These are phyloP conservation scores for Coriaria nepalensis DNA, from an alignment of 306 rosid species.

Conservation along the genomic window DNA sequence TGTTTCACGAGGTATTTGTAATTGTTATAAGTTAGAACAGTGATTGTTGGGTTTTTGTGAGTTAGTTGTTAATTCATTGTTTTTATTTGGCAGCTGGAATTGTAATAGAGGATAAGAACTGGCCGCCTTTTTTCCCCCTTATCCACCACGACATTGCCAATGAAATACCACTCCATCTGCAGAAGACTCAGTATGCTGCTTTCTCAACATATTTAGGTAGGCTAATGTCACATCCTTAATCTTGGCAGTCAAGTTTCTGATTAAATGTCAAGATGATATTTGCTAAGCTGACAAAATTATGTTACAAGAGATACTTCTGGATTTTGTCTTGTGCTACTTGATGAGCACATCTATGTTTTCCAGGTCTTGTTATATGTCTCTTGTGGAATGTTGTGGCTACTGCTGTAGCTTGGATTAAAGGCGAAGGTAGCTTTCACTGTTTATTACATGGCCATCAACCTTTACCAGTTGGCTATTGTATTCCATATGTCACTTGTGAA, in stretches of 20 bases:
- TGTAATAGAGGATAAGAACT: slow-evolving; percentile 72
- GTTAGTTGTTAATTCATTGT: background rate
- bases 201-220: slow-evolving; percentile 82
- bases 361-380: slow-evolving; percentile 69
- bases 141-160: slow-evolving; percentile 84
- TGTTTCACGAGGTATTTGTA: slow-evolving; percentile 48
- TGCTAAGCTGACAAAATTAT: slow-evolving; percentile 7
- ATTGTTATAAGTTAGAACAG: slow-evolving; percentile 14
- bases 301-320: background rate
- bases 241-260: slow-evolving; percentile 9
- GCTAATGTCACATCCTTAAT: slow-evolving; percentile 18
- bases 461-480: slow-evolving; percentile 5
- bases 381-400: slow-evolving; percentile 74
- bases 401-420: slow-evolving; percentile 67
- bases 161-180: slow-evolving; percentile 91
- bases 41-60: slow-evolving; percentile 5
- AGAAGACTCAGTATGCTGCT: slow-evolving; percentile 74
- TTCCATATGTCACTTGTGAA: slow-evolving; percentile 13
- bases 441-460: slow-evolving; percentile 2
- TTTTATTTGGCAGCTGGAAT: slow-evolving; percentile 56
- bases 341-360: slow-evolving; percentile 12
- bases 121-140: slow-evolving; percentile 90
- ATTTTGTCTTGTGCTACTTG: background rate
- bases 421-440: slow-evolving; percentile 53
- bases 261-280: slow-evolving; percentile 13